Base-by-base conservation (phyloP, 1,284 basidiomycete genomes). In the Stereum hirsutum region DNA sequence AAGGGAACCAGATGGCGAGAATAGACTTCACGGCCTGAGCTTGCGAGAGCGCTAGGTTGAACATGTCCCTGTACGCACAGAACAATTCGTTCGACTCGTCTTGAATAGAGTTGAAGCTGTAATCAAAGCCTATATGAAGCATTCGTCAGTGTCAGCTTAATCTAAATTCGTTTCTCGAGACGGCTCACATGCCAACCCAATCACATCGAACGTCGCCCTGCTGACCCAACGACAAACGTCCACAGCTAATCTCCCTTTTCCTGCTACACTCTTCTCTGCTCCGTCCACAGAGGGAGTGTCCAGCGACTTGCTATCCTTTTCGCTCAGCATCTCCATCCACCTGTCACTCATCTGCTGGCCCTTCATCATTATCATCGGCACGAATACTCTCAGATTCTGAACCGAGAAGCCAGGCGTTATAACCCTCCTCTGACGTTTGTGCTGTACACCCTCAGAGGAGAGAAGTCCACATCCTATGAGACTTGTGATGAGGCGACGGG, bases 391-490 rank as follows among this genome's bases (percentile, higher is more conserved):
- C 60, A 89, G 60, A 50, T 86, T 86, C 53, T 85, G 81, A 14
- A 75, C 64, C 2, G 84, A 86, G 60, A 89, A 89, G 0, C 85
- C 85, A 10, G 87, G 83, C 0, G 77, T 81, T 2, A 74, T 75
- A 25, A 89, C 78, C 41, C 83, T 74, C 36, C 86, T 72, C 57
- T 87, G 85, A 28, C 82, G 78, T 52, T 74, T 84, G 60, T 88
- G 83, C 17, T 78, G 64, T 25, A 70, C 65, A 1, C 86, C 86
- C 57, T 89, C 87, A 1, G 84, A 77, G 17, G 82, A 74, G 25
- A 89, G 72, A 74, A 89, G 78, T 2, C 86, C 85, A 48, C 75
- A 74, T 0, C 87, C 86, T 50, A 89, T 85, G 46, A 89, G 70
- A 47, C 68, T 66, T n/a, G 76, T 73, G 31, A 89, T 87, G 41